Evolutionary conservation across 2,329 filamentous ascomycete species (phyloP).

Genomic region (Phaeophleospora eucalypticola): DNA sequence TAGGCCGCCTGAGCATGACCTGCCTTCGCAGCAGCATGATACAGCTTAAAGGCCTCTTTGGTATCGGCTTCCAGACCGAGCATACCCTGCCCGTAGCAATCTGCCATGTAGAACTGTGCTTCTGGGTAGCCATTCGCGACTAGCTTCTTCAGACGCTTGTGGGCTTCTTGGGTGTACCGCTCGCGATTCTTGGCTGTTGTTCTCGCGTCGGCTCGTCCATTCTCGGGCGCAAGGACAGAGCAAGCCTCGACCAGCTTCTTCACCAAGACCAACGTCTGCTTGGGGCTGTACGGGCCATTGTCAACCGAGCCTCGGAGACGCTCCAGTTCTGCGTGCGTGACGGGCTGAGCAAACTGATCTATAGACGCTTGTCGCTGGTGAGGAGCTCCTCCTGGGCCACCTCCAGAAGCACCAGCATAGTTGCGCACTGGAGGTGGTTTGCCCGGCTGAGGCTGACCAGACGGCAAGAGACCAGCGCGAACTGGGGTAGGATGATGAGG

Average conservation of each 20-base stretch:
- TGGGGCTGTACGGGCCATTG: slow-evolving; percentile 67
- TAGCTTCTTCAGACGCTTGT: slow-evolving; percentile 89
- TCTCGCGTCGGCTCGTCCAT: slow-evolving; percentile 64
- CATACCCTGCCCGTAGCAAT: slow-evolving; percentile 77
- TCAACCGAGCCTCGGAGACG: slow-evolving; percentile 66
- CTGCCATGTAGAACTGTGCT: slow-evolving; percentile 90
- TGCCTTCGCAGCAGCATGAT: slow-evolving; percentile 87
- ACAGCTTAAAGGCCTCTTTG: slow-evolving; percentile 89
- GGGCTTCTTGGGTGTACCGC: slow-evolving; percentile 76
- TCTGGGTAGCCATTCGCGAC: slow-evolving; percentile 68
- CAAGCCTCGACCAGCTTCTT: slow-evolving; percentile 85
- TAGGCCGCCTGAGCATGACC: slow-evolving; percentile 86
- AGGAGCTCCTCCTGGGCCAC: slow-evolving; percentile 26
- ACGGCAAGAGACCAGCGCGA: slow-evolving; percentile 42
- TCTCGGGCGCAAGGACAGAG: slow-evolving; percentile 71
- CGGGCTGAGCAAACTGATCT: slow-evolving; percentile 42
- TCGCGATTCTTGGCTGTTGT: slow-evolving; percentile 65
- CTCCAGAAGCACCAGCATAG: slow-evolving; percentile 37
- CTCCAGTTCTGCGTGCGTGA: slow-evolving; percentile 74
- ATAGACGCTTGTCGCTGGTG: slow-evolving; percentile 22
- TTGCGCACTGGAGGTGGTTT: slow-evolving; percentile 53
- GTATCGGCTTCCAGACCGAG: slow-evolving; percentile 76
- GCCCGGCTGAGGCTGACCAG: slow-evolving; percentile 27
- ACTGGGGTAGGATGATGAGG: slow-evolving; percentile 52
- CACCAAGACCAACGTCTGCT: slow-evolving; percentile 67